Conservation (phyloP, 164 flowering plant species). For the Brasenia schreberi region DNA sequence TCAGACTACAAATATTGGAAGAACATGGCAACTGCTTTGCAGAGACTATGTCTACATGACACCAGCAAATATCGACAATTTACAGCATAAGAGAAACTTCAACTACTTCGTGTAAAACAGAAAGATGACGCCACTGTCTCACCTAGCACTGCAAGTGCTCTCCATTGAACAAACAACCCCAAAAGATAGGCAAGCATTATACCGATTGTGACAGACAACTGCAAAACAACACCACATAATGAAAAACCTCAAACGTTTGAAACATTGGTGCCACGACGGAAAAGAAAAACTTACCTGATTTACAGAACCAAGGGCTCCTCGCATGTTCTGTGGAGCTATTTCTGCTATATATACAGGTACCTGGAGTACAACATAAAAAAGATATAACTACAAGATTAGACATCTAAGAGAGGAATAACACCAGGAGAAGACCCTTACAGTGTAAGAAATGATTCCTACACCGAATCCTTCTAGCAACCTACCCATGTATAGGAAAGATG, state of each 20-base stretch:
- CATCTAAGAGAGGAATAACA: background rate
- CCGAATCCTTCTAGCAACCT: constrained; percentile 69
- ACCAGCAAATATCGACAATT: too few relatives aligned
- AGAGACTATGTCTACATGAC: too few relatives aligned
- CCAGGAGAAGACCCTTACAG: constrained; percentile 24
- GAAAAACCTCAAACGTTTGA: too few relatives aligned
- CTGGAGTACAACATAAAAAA: too few relatives aligned
- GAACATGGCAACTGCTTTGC: too few relatives aligned
- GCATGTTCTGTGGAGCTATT: constrained; percentile 69
- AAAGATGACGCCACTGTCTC: constrained; percentile 4
- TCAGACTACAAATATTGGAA: too few relatives aligned
- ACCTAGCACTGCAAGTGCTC: constrained; percentile 78
- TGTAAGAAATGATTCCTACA: constrained; percentile 62
- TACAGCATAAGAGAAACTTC: too few relatives aligned
- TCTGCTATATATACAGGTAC: constrained; percentile 92
- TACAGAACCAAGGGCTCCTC: constrained; percentile 59
- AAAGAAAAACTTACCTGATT: constrained; percentile 48
- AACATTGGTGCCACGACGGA: too few relatives aligned
- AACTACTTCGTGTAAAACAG: too few relatives aligned
- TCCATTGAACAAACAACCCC: constrained; percentile 72
- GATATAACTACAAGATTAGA: background rate
- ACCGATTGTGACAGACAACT: constrained; percentile 85
- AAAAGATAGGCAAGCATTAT: constrained; percentile 71
- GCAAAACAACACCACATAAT: constrained; percentile 6
- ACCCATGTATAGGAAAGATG: constrained; percentile 66